phyloP scores from a whole-genome alignment of 129 eudicot genomes.

The Flaveria sonorensis region DNA sequence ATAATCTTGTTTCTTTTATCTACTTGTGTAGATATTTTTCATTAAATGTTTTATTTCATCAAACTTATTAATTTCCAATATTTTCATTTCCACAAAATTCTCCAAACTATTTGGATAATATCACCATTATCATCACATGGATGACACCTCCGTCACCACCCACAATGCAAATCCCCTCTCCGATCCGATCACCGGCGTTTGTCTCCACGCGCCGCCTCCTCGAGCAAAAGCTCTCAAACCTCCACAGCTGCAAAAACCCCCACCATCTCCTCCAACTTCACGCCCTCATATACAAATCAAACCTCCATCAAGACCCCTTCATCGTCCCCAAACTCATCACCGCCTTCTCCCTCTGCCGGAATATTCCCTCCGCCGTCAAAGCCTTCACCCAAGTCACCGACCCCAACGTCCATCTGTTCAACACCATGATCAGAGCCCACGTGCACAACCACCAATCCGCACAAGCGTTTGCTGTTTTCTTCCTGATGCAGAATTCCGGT shows the following conservation, averaged over 20 bases:
- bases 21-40: no score
- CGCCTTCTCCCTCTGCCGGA: slow-evolving; percentile 63
- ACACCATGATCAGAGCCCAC: slow-evolving; percentile 64
- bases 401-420: slow-evolving; percentile 67
- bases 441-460: slow-evolving; percentile 45
- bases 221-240: slow-evolving; percentile 67
- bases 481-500: slow-evolving; percentile 52
- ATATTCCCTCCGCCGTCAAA: slow-evolving; percentile 49
- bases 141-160: slow-evolving; percentile 16
- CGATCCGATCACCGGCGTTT: slow-evolving; percentile 76
- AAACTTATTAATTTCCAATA: no score
- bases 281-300: slow-evolving; percentile 62
- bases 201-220: slow-evolving; percentile 72
- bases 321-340: slow-evolving; percentile 68
- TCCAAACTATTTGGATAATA: slow-evolving; percentile 30
- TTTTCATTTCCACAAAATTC: background rate
- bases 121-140: slow-evolving; percentile 31
- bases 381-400: slow-evolving; percentile 54
- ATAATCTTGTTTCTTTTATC: no score
- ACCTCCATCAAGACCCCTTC: slow-evolving; percentile 66
- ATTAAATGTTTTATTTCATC: no score
- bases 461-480: slow-evolving; percentile 50
- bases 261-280: slow-evolving; percentile 62
- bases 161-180: slow-evolving; percentile 60
- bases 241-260: slow-evolving; percentile 54